Base-by-base conservation (phyloP, 306 rosid species). In the Cucumis melo region DNA sequence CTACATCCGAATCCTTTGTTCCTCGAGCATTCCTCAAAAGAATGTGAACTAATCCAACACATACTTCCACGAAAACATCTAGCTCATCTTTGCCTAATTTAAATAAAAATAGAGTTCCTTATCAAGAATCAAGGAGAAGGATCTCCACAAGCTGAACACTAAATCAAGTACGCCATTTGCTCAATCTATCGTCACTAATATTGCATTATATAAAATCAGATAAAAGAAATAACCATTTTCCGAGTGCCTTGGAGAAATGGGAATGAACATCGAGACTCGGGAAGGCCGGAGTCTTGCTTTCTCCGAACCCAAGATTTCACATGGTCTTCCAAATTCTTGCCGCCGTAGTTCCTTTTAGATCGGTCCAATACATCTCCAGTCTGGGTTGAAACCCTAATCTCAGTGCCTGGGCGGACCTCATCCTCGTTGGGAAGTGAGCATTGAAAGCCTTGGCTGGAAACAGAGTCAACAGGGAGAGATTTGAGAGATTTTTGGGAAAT, bases 221-320 rank as follows among this genome's bases (percentile, higher is more conserved):
- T 8, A 51, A 21, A 21, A 21, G 42, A 78, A 73, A 74, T 16
- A 82, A 93, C 97, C 96, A 86, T 80, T 78, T 82, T 88, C 9
- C 88, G 85, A 38, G 91, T 81, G 13, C 88, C 92, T 2, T 48
- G 74, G 20, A 91, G 97, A 73, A 93, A 93, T 0, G 98, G 94
- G 48, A 91, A 82, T n/a, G 83, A 82, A 84, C 81, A 67, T 8
- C 79, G 81, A 21, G 83, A 57, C 34, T 77, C 64, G 6, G 76
- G 56, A 80, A 80, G 38, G 23, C 89, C 91, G 9, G 70, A 79
- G 68, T 84, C 78, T 79, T 57, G 76, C 78, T 76, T 87, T 36
- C 44, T 78, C 77, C 38, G 54, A 61, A 80, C 78, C 87, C 92
- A 85, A 70, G 79, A 87, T 23, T 50, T 79, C 74, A 88, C 84